Evolutionary conservation across 805 yeast species (phyloP), one percentile per base, ranked within the genome.

Genomic region (Yueomyces sp.): DNA sequence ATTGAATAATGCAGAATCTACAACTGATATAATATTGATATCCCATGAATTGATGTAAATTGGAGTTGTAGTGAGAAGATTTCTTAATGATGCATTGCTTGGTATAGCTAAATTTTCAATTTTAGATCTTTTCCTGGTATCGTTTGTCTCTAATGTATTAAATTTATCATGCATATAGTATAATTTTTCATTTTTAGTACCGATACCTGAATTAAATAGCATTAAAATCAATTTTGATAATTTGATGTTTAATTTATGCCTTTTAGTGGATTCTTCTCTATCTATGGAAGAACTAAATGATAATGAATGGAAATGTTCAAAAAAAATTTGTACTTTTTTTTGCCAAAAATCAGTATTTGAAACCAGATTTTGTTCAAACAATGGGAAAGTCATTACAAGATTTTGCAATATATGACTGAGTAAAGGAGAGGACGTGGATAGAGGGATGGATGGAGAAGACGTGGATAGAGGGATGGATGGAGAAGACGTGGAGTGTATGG

Each of bases 301-400:
- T 57, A 85, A 77, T 26, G 70, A 64, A 60, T 84, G 81, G 64
- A 92, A 79, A 44, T 80, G 74, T 56, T 87, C 94, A 54, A 81
- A 74, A 54, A 88, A 85, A 28, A 79, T 79, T 62, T 88, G 96
- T 0, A 87, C 79, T 40, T 81, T 79, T 40, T 66, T 69, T 42
- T 76, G 75, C 96, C 96, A 90, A 54, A 90, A 85, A 42, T 76
- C 76, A 38, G 73, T 72, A 39, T 74, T 70, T 37, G 70, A 63
- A 1, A 62, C 59, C 40, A 58, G 44, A 28, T 63, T 55, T 34
- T 54, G 52, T 1, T 78, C 61, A 32, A 92, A 66, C 54, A 87
- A 80, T 0, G 98, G 97, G 52, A 90, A 81, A 1, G 81, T 74
- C 42, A 70, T 67, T 3, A 88, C 60, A 47, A 79, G 81, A 39